Evolutionary conservation across 352 stramenopile genomes (phyloP).

Genomic region (Phytophthora idaei): DNA sequence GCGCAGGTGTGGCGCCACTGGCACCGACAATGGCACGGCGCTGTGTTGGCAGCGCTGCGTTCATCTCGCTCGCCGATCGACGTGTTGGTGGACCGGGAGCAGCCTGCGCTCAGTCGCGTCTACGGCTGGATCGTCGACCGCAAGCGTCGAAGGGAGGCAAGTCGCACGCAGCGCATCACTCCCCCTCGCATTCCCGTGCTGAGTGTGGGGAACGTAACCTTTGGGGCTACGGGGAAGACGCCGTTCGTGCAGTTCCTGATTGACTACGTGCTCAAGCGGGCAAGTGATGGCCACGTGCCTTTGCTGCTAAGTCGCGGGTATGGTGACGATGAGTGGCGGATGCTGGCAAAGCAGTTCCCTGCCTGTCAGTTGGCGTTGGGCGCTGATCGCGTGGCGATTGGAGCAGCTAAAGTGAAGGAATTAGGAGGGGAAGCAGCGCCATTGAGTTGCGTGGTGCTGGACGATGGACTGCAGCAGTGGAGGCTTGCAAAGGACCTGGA

Average conservation of each 20-base stretch:
- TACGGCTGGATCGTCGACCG: slow-evolving; percentile 42
- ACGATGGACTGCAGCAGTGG: slow-evolving; percentile 80
- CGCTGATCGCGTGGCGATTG: slow-evolving; percentile 34
- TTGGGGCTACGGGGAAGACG: slow-evolving; percentile 78
- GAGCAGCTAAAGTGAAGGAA: slow-evolving; percentile 40
- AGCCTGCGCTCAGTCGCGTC: slow-evolving; percentile 46
- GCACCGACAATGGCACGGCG: slow-evolving; percentile 36
- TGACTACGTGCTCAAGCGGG: slow-evolving; percentile 22
- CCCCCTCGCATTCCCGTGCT: slow-evolving; percentile 46
- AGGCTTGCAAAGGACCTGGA: slow-evolving; percentile 62
- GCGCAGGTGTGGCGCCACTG: slow-evolving; percentile 30
- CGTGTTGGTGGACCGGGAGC: slow-evolving; percentile 1
- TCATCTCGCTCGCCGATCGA: slow-evolving; percentile 11
- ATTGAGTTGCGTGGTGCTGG: slow-evolving; percentile 56
- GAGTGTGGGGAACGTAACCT: slow-evolving; percentile 77
- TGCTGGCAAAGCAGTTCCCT: slow-evolving; percentile 56
- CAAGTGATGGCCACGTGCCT: slow-evolving; percentile 21
- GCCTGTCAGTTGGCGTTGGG: slow-evolving; percentile 44
- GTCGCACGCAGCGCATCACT: slow-evolving; percentile 32
- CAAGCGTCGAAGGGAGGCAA: slow-evolving; percentile 39
- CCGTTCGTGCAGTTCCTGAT: slow-evolving; percentile 59
- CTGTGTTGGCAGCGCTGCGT: slow-evolving; percentile 40
- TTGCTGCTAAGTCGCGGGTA: slow-evolving; percentile 69
- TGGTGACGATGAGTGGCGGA: slow-evolving; percentile 72
- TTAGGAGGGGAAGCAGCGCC: slow-evolving; percentile 13